These are phyloP conservation scores for Fragaria vesca DNA, from an alignment of 306 rosid species.

Conservation along the genomic window DNA sequence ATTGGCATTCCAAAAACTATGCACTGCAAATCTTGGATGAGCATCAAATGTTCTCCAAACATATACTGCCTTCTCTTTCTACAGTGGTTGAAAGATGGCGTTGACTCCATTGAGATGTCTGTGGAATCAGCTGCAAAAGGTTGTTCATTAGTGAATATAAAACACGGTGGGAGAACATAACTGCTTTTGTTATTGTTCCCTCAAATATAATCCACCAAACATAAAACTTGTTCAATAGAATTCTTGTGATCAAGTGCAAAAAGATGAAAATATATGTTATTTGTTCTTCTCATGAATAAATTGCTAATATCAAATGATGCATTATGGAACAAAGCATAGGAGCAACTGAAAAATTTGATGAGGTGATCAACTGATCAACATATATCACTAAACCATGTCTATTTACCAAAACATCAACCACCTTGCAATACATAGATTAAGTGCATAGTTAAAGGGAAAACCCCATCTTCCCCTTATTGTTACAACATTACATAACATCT, in stretches of 20 bases:
- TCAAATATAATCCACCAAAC: not conserved
- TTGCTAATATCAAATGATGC: not conserved
- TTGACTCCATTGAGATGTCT: not conserved
- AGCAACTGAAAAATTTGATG: not conserved
- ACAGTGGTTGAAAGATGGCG: not conserved
- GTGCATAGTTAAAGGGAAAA: not conserved
- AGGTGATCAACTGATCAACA: not conserved
- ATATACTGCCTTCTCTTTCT: not conserved
- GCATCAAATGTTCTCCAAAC: not conserved
- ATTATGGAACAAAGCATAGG: not conserved
- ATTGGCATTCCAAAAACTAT: not conserved
- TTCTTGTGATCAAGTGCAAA: constrained; percentile 1
- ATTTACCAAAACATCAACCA: not conserved
- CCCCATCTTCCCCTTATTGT: not conserved
- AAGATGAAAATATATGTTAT: not conserved
- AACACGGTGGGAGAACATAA: not conserved
- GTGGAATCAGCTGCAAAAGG: not conserved
- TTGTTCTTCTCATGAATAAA: not conserved
- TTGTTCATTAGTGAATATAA: not conserved
- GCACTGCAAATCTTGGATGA: not conserved
- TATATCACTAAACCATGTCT: not conserved
- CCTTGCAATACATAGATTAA: not conserved
- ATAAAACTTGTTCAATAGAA: not conserved
- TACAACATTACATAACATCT: not conserved
- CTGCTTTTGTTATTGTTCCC: not conserved